Evolutionary conservation across 2,329 filamentous ascomycete genomes (phyloP), one percentile per base, ranked within the genome.

Genomic region (Basipetospora chlamydospora): DNA sequence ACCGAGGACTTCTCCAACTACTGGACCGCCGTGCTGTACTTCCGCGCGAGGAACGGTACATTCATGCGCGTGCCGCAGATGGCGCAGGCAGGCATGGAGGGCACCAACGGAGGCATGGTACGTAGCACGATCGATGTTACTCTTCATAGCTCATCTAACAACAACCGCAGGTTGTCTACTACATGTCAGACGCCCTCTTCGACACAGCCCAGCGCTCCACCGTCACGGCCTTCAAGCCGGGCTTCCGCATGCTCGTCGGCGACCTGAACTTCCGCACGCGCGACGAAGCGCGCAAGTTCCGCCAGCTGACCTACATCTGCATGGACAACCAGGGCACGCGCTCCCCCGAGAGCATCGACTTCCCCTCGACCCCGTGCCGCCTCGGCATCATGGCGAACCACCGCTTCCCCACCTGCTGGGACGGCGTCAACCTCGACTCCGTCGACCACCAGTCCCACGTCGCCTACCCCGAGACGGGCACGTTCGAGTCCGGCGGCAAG

Each of bases 331-430:
- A 52, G 31, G 53, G 46, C 28, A 60, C 52, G 4, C 57, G 59
- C 12, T 48, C 49, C 31, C 55, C 54, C 15, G 61, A 64, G 44
- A 55, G 45, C 1, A 45, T 59, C 15, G 45, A 48, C 18, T 59
- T 64, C 43, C 59, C 59, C 4, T 50, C 48, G 12, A 47, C 40
- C 11, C 49, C 57, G 3, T 65, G 60, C 46, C 49, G 49, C 9
- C 51, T 50, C n/a, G 61, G 58, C 12, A 63, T 64, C 41, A 58
- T 38, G 36, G 36, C 36, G 6, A 38, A 38, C 36, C 36, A 38
- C 38, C 32, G 62, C 49, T 72, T 73, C 48, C 69, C 69, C 2
- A 60, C 61, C 3, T 76, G 71, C 37, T 41, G 40, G 40, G 40
- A 41, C 18, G 40, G 40, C 13, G 33, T 39, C 18, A 41, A 41